Evolutionary conservation across 2,329 filamentous ascomycete genomes (phyloP), one percentile per base, ranked within the genome.

Genomic region (Alternaria burnsii): DNA sequence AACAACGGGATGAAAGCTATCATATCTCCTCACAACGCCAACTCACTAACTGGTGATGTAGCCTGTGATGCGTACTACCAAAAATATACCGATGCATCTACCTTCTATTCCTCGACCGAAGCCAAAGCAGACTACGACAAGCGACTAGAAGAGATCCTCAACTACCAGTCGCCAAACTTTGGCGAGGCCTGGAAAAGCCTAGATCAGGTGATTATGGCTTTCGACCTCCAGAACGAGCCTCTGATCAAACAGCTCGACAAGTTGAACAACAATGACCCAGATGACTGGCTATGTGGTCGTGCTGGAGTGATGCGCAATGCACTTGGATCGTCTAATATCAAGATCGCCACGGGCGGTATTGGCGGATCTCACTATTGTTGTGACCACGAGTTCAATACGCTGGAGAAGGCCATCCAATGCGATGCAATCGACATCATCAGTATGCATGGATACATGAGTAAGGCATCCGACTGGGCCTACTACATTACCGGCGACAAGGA

Each of bases 51-150:
- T 2, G 46, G 30, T 0, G 32, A 22, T 14, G 46, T 34, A 1
- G 20, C 12, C 1, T 48, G 46, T 2, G 46, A 48, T 7, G 46
- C 46, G 3, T 48, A 48, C 30, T 48, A 30, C 3, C 46, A 48
- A 3, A 48, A 48, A 30, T 48, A 48, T 24, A 34, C 28, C 20
- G 30, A 36, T 14, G 46, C 30, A 48, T 34, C 46, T 26, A 26
- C 41, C 14, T 54, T 54, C 24, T 54, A 46, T 5, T 46, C 41
- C 1, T 54, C 52, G 30, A n/a, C 41, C n/a, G 22, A 34, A 12
- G 52, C 52, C 28, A 54, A 54, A 46, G 52, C 41, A 16, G 52
- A 54, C 41, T 54, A 54, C 30, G 52, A 54, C 30, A 42, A 30
- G 12, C 11, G 41, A 34, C 41, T 54, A 5, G 20, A 10, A 26